phyloP scores from a whole-genome alignment of 2,329 filamentous ascomycete species.

The Microthyrium microscopicum region DNA sequence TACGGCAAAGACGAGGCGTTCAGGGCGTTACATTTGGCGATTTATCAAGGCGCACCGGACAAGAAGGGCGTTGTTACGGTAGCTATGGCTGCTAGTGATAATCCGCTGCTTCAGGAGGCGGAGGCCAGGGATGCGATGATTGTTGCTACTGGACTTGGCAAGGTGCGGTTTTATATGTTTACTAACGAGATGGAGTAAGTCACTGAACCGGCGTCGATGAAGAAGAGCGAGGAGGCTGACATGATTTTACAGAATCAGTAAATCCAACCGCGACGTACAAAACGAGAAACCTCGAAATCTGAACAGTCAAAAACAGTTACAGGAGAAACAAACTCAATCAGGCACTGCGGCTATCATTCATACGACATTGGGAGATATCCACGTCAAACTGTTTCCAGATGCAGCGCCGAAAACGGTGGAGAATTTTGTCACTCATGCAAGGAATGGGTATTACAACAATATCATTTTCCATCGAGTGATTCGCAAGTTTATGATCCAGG shows the following conservation, averaged over 20 bases:
- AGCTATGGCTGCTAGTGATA: slow-evolving; percentile 90
- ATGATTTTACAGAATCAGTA: slow-evolving; percentile 39
- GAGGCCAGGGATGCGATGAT: slow-evolving; percentile 83
- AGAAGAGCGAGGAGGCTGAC: slow-evolving; percentile 1
- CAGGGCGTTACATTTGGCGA: slow-evolving; percentile 60
- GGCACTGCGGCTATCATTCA: slow-evolving; percentile 74
- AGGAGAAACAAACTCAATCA: slow-evolving; percentile 49
- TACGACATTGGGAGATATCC: slow-evolving; percentile 86
- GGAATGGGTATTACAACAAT: slow-evolving; percentile 88
- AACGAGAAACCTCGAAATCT: slow-evolving; percentile 75
- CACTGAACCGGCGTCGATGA: not conserved
- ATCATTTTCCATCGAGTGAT: slow-evolving; percentile 97
- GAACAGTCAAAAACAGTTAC: slow-evolving; percentile 28
- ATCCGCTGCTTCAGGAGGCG: slow-evolving; percentile 82
- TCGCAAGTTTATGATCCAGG: slow-evolving; percentile 94
- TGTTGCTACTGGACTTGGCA: slow-evolving; percentile 65
- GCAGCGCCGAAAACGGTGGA: slow-evolving; percentile 89
- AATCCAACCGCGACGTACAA: slow-evolving; percentile 74
- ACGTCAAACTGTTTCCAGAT: slow-evolving; percentile 81
- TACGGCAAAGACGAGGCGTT: slow-evolving; percentile 85
- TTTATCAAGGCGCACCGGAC: slow-evolving; percentile 92
- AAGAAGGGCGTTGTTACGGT: slow-evolving; percentile 88
- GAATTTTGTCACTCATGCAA: slow-evolving; percentile 88
- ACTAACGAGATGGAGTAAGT: slow-evolving; percentile 61
- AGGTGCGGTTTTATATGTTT: slow-evolving; percentile 95